phyloP scores from a whole-genome alignment of 1,284 basidiomycete species.

The Tylopilus sp. region DNA sequence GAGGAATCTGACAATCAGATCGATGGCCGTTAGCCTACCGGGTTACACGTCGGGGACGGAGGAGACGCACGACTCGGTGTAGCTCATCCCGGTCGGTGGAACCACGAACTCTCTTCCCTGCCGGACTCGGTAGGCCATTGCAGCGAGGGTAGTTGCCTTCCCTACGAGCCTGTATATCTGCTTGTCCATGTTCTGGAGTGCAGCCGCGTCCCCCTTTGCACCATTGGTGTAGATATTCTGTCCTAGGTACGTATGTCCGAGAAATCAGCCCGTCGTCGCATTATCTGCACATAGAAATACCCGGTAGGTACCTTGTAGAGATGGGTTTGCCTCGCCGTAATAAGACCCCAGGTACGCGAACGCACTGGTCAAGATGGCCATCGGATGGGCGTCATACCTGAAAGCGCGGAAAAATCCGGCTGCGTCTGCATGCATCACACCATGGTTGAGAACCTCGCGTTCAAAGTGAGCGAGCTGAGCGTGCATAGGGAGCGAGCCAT shows the following conservation, averaged over 20 bases:
- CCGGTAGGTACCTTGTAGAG: conserved; percentile 53
- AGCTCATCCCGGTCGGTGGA: conserved; percentile 77
- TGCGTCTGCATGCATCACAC: conserved; percentile 73
- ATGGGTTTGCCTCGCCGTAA: conserved; percentile 78
- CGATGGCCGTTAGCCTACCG: background rate
- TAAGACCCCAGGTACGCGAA: conserved; percentile 85
- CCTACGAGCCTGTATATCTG: conserved; percentile 86
- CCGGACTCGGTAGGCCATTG: conserved; percentile 88
- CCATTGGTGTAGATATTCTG: conserved; percentile 75
- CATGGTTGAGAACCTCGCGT: conserved; percentile 74
- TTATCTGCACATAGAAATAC: background rate
- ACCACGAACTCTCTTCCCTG: conserved; percentile 86
- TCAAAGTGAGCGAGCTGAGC: conserved; percentile 62
- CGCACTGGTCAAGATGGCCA: conserved; percentile 82
- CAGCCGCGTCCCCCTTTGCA: conserved; percentile 50
- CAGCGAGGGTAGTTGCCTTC: conserved; percentile 82
- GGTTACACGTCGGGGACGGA: background rate
- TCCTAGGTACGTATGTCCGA: conserved; percentile 40
- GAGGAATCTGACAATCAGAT: conserved; percentile 54
- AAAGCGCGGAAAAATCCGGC: conserved; percentile 79
- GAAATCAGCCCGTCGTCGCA: background rate
- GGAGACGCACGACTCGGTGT: conserved; percentile 69
- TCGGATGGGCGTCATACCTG: conserved; percentile 85
- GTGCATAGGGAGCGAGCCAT: conserved; percentile 74
- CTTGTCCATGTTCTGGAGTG: conserved; percentile 80